Percentiles rank a stretch among this genome's conserved stretches.
Conservation (phyloP, 129 eudicot species). For the Pulicaria dysenterica region DNA sequence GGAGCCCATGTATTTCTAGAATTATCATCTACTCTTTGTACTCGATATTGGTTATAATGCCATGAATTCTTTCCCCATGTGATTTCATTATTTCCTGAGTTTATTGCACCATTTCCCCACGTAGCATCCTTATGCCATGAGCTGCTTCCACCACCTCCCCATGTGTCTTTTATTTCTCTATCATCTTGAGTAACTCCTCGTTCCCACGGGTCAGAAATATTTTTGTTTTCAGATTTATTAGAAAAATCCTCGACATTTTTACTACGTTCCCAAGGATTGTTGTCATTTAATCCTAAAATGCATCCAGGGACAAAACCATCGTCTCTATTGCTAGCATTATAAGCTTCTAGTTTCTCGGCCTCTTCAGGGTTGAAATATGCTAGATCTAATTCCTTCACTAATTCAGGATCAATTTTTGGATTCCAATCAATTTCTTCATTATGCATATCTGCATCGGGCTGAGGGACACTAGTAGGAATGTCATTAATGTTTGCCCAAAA, state of each 20-base stretch:
- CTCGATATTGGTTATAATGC: slow-evolving; percentile 37
- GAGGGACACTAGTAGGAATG: slow-evolving; percentile 44
- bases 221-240: slow-evolving; percentile 37
- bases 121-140: slow-evolving; percentile 36
- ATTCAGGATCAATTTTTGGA: slow-evolving; percentile 50
- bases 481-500: slow-evolving; percentile 65
- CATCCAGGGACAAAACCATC: slow-evolving; percentile 32
- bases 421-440: slow-evolving; percentile 73
- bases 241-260: slow-evolving; percentile 35
- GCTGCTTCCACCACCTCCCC: slow-evolving; percentile 38
- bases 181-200: slow-evolving; percentile 21
- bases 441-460: slow-evolving; percentile 60
- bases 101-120: slow-evolving; percentile 26
- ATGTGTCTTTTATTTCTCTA: slow-evolving; percentile 35
- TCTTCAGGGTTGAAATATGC: slow-evolving; percentile 67
- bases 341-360: slow-evolving; percentile 27
- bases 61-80: slow-evolving; percentile 50
- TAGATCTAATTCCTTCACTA: slow-evolving; percentile 58
- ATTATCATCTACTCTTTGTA: slow-evolving; percentile 6
- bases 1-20: slow-evolving; percentile 18
- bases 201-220: slow-evolving; percentile 48
- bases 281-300: slow-evolving; percentile 30
- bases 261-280: slow-evolving; percentile 50
- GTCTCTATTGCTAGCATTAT: slow-evolving; percentile 28
- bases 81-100: slow-evolving; percentile 35